Percentiles rank a stretch among this genome's conserved stretches.
Conservation (phyloP, 441 rosid species). For the Manihot esculenta region DNA sequence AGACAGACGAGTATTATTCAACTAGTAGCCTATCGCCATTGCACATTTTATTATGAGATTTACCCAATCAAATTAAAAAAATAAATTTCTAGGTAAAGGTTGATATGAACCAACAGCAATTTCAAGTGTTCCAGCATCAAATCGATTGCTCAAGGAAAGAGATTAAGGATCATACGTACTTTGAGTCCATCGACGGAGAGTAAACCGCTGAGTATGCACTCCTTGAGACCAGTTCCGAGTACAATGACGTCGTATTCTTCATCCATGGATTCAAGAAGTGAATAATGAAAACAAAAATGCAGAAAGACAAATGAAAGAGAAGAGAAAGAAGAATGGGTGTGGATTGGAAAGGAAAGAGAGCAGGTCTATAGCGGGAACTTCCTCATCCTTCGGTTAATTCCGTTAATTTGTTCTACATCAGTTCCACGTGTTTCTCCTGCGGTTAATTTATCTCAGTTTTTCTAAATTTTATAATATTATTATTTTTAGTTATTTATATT, state of each 20-base stretch:
- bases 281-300: neutral
- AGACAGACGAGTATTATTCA: too few relatives aligned
- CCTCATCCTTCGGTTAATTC: slow-evolving; percentile 3
- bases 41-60: too few relatives aligned
- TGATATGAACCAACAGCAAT: too few relatives aligned
- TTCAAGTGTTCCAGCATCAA: too few relatives aligned
- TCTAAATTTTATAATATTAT: too few relatives aligned
- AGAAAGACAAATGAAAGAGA: neutral
- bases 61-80: too few relatives aligned
- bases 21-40: too few relatives aligned
- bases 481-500: too few relatives aligned
- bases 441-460: too few relatives aligned
- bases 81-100: too few relatives aligned
- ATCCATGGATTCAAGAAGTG: slow-evolving; percentile 41
- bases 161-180: neutral
- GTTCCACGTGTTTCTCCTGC: too few relatives aligned
- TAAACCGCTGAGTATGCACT: slow-evolving; percentile 53
- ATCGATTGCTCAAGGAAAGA: too few relatives aligned
- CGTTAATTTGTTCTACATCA: neutral
- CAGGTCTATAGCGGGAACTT: slow-evolving; percentile 9
- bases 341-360: neutral
- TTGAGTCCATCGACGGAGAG: slow-evolving; percentile 6
- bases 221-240: slow-evolving; percentile 74
- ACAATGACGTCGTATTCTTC: slow-evolving; percentile 71
- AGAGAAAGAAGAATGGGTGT: neutral